These are phyloP conservation scores for Penicillium sp. DNA, from an alignment of 2,329 filamentous ascomycete species.

Conservation along the genomic window DNA sequence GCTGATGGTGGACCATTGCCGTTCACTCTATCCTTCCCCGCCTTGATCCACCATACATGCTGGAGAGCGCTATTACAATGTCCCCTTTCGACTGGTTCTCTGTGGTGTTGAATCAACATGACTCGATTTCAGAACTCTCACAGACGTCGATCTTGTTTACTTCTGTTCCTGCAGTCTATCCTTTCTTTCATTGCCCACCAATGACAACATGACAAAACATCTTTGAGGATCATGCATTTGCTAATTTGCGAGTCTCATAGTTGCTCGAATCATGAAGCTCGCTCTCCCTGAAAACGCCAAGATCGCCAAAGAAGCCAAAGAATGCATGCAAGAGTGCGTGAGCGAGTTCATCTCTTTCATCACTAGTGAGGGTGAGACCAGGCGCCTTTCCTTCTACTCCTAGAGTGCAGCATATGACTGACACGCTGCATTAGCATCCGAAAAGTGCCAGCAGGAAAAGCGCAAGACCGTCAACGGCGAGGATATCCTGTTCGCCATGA, in stretches of 20 bases:
- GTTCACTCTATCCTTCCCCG: conserved; percentile 39
- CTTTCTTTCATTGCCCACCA: not conserved
- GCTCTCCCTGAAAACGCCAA: conserved; percentile 97
- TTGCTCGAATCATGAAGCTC: conserved; percentile 98
- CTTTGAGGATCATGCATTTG: conserved; percentile 1
- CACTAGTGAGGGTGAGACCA: conserved; percentile 87
- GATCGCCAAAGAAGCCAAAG: conserved; percentile 98
- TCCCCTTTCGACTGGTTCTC: not conserved
- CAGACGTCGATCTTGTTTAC: not conserved
- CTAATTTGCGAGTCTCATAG: conserved; percentile 72
- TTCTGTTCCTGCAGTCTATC: not conserved
- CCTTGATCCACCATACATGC: conserved; percentile 23
- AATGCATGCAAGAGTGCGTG: conserved; percentile 99
- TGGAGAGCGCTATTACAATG: not conserved
- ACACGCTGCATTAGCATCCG: conserved; percentile 72
- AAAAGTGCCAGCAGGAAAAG: conserved; percentile 99
- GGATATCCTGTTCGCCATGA: conserved; percentile 99
- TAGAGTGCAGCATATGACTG: conserved; percentile 6
- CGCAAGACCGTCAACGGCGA: conserved; percentile 99
- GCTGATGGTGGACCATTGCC: conserved; percentile 37
- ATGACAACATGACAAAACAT: not conserved
- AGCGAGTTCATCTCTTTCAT: conserved; percentile 99
- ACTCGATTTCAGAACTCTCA: not conserved
- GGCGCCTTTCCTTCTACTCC: not conserved
- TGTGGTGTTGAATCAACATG: not conserved